Conservation (phyloP, 352 stramenopile genomes). For the Globisporangium carolinianum region DNA sequence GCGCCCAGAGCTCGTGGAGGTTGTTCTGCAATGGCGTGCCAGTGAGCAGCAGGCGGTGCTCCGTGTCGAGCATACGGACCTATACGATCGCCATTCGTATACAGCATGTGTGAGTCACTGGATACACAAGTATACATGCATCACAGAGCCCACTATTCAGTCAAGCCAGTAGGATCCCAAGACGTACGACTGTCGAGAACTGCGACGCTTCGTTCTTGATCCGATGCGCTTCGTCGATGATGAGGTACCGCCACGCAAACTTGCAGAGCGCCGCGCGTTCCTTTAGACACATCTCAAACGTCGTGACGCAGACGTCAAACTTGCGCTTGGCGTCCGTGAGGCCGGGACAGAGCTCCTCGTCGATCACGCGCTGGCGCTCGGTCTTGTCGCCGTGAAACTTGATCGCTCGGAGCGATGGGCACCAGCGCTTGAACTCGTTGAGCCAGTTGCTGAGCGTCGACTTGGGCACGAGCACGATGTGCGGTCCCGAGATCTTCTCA, state of each 20-base stretch:
- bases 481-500: constrained; percentile 81
- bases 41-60: constrained; percentile 89
- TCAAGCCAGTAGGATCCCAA: neutral
- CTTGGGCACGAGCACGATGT: constrained; percentile 93
- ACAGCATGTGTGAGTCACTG: no score
- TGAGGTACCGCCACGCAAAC: constrained; percentile 86
- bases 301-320: constrained; percentile 96
- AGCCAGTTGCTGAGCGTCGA: constrained; percentile 93
- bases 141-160: no score
- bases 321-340: constrained; percentile 89
- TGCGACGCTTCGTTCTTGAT: constrained; percentile 88
- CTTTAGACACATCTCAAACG: constrained; percentile 94
- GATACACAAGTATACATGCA: no score
- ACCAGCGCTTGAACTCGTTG: constrained; percentile 90
- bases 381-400: constrained; percentile 92
- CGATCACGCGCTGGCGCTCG: constrained; percentile 79
- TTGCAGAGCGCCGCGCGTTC: constrained; percentile 85
- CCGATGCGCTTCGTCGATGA: constrained; percentile 85
- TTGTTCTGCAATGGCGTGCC: constrained; percentile 95
- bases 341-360: constrained; percentile 86
- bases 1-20: constrained; percentile 91
- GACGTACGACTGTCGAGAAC: constrained; percentile 72
- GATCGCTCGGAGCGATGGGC: constrained; percentile 85
- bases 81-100: neutral
- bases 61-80: constrained; percentile 70